Evolutionary conservation across 2,329 filamentous ascomycete genomes (phyloP), one percentile per base, ranked within the genome.

Genomic region (Botrytis aclada): DNA sequence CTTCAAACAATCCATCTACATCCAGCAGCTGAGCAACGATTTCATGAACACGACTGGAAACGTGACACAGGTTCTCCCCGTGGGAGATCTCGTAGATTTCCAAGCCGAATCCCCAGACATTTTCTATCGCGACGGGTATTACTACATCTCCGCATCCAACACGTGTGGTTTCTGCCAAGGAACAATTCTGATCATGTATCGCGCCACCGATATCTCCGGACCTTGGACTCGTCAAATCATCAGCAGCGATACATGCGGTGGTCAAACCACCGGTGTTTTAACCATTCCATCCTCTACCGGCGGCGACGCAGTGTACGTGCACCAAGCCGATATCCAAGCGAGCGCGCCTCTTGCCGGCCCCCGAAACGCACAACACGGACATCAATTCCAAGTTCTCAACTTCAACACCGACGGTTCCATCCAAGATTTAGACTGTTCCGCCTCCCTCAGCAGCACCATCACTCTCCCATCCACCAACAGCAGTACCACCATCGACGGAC

Each of bases 121-220:
- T n/a, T 79, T 77, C 54, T 73, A 76, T 16, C 56, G 76, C 16
- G 74, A 74, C 25, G 77, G 76, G 25, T 79, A 76, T 41, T 79
- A 74, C 60, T 79, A 78, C 41, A 67, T 78, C 16, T 75, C 74
- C 3, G 75, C 77, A 4, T 78, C 76, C 2, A 77, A 79, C 51
- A 79, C 77, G 2, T 79, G 77, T 54, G 77, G 76, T 16, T 79
- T 77, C 71, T 78, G 77, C 51, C 75, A 74, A 12, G 76, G 75
- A 12, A 78, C 77, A 5, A 29, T 77, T 10, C 65, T 78, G 2
- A 54, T 78, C 41, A 72, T 78, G 43, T 78, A 78, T 51, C 75
- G 74, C 29, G 74, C 74, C 16, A 75, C 74, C 29, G 61, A 54
- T 1, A 71, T 78, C 18, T 54, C 72, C 9, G 76, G 76, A 10